phyloP scores from a whole-genome alignment of 805 yeast species.

The Millerago galiae region DNA sequence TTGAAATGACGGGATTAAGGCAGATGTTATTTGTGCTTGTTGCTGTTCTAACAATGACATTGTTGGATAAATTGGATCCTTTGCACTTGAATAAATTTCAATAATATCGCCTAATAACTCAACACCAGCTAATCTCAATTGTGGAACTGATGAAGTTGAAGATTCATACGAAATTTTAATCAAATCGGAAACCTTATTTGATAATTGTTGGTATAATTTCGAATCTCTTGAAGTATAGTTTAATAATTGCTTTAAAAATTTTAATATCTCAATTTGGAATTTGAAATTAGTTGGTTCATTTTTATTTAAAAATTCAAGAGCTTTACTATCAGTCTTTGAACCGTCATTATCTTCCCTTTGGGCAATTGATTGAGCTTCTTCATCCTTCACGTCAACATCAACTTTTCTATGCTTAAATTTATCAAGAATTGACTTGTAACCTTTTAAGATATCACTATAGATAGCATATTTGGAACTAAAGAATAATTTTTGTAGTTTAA shows the following conservation, averaged over 20 bases:
- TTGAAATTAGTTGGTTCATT: constrained; percentile 55
- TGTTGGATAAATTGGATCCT: constrained; percentile 68
- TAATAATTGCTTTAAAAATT: constrained; percentile 38
- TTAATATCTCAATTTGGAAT: constrained; percentile 42
- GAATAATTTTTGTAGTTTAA: constrained; percentile 44
- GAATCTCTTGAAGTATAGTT: constrained; percentile 32
- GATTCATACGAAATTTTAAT: constrained; percentile 77
- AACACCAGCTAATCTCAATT: constrained; percentile 60
- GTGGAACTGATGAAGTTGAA: constrained; percentile 61
- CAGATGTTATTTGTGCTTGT: constrained; percentile 90
- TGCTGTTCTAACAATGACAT: constrained; percentile 78
- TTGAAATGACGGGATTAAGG: constrained; percentile 80
- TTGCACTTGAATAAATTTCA: constrained; percentile 49
- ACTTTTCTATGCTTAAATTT: constrained; percentile 27
- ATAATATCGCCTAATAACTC: constrained; percentile 58
- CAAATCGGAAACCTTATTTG: constrained; percentile 50
- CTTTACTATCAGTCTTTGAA: constrained; percentile 12
- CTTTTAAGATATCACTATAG: constrained; percentile 34
- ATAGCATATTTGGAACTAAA: constrained; percentile 37
- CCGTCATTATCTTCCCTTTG: constrained; percentile 15
- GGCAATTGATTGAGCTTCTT: constrained; percentile 41
- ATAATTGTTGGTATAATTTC: constrained; percentile 33
- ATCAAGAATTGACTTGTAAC: constrained; percentile 36
- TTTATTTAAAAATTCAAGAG: neutral
- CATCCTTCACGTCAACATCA: constrained; percentile 35